These are phyloP conservation scores for Penicillium simplicissimum DNA, from an alignment of 495 filamentous ascomycete species.

Conservation along the genomic window DNA sequence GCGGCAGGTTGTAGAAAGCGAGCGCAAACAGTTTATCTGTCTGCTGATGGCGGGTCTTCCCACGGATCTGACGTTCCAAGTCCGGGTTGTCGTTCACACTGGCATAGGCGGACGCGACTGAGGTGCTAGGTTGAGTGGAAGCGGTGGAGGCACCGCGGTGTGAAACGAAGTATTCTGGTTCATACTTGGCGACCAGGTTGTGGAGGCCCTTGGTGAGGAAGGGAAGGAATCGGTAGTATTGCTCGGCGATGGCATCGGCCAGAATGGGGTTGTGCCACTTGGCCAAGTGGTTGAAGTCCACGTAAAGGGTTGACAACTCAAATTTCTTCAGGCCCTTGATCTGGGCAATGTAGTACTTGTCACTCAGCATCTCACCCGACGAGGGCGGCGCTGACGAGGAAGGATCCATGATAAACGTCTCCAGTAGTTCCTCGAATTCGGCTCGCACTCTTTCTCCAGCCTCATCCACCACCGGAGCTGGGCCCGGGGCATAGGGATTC, in stretches of 20 bases:
- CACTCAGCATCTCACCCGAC: conserved; percentile 72
- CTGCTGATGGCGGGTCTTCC: conserved; percentile 85
- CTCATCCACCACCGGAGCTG: conserved; percentile 83
- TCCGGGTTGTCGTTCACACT: conserved; percentile 62
- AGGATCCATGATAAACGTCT: conserved; percentile 80
- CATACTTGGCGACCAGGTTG: conserved; percentile 90
- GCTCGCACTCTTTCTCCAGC: conserved; percentile 83
- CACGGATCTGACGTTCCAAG: conserved; percentile 34
- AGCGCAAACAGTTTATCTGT: conserved; percentile 95
- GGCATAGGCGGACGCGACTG: conserved; percentile 63
- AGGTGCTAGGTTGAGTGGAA: conserved; percentile 62
- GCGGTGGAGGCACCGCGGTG: conserved; percentile 75
- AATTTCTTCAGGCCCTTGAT: conserved; percentile 86
- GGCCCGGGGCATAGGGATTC: conserved; percentile 60
- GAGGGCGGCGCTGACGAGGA: conserved; percentile 69
- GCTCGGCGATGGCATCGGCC: conserved; percentile 77
- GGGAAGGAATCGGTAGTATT: conserved; percentile 94
- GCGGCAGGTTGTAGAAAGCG: conserved; percentile 93
- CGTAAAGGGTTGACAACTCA: conserved; percentile 91
- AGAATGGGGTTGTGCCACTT: conserved; percentile 69
- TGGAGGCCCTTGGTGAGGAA: conserved; percentile 89
- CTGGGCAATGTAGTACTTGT: conserved; percentile 96
- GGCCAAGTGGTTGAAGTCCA: conserved; percentile 89
- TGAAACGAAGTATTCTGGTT: conserved; percentile 88
- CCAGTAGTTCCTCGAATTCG: conserved; percentile 85